A percentile compares a stretch with the other conserved stretches of the same genome.
These are phyloP conservation scores for Sporopachydermia lactativora DNA, from an alignment of 805 yeast genomes.

Conservation along the genomic window DNA sequence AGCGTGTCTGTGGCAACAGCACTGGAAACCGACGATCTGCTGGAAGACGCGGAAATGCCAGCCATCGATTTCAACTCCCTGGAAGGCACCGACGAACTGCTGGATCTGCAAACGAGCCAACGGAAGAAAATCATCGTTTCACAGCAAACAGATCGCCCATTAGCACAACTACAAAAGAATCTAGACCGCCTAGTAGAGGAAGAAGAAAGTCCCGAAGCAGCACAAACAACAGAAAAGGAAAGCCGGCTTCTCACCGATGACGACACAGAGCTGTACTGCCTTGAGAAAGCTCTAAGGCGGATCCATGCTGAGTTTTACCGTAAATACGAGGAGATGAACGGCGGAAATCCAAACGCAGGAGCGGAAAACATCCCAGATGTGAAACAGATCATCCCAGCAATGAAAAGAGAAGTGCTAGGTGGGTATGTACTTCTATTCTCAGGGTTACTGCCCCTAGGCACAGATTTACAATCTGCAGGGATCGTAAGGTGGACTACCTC, in stretches of 20 bases:
- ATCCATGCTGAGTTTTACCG: constrained; percentile 60
- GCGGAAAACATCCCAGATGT: constrained; percentile 37
- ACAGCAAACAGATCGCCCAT: constrained; percentile 70
- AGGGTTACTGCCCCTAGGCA: constrained; percentile 82
- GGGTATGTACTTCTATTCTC: constrained; percentile 67
- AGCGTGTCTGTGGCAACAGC: constrained; percentile 21
- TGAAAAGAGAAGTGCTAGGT: constrained; percentile 54
- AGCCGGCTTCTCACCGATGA: constrained; percentile 56
- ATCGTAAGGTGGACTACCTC: constrained; percentile 86
- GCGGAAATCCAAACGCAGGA: constrained; percentile 6
- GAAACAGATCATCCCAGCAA: constrained; percentile 52
- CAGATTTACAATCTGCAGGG: constrained; percentile 58
- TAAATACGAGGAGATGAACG: constrained; percentile 22
- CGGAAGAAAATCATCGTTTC: constrained; percentile 61
- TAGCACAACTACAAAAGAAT: constrained; percentile 69
- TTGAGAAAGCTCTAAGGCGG: constrained; percentile 45
- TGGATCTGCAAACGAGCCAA: constrained; percentile 44
- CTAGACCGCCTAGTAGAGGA: constrained; percentile 30
- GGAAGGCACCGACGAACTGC: constrained; percentile 31
- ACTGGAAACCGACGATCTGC: neutral
- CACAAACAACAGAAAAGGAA: constrained; percentile 6
- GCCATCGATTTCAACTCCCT: constrained; percentile 25
- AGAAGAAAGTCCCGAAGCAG: constrained; percentile 16
- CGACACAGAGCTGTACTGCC: constrained; percentile 56
- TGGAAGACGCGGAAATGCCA: constrained; percentile 16